Evolutionary conservation across 2,329 filamentous ascomycete genomes (phyloP), one percentile per base, ranked within the genome.

Genomic region (Colletotrichum chlorophyti): DNA sequence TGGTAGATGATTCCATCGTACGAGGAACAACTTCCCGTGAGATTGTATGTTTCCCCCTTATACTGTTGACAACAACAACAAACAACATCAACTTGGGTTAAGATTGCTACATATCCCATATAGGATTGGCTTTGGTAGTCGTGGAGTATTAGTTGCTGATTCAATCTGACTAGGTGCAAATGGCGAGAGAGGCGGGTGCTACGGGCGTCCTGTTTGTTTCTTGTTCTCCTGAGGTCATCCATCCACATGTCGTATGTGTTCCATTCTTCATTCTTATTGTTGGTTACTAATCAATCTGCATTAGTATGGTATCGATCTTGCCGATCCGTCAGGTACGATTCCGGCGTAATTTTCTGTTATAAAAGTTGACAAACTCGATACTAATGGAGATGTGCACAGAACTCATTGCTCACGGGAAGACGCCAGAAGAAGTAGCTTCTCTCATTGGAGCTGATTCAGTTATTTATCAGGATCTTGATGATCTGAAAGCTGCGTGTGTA

Each of bases 1-100:
- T 98, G 1, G 91, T 97, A 2, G 94, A 97, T 66, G 93, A 98
- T 74, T 91, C 87, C 66, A 92, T 97, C 57, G 93, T 97, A 5
- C 85, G 93, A 32, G 93, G 93, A 46, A 65, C 57, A 21, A 85
- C 86, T 64, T 83, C 86, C 24, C 81, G 89, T 11, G 84, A 91
- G 68, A 88, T 89, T 64, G 90, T 92, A 31, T 81, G 89, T 24
- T 81, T 2, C 89, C 85, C 19, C 7, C 35, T 32, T 48, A 10
- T 19, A 6, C 6, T 32, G 12, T 48, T 48, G 8, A 10, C n/a
- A 6, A 88, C 35, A 91, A 31, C 12, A 31, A 31, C 12, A n/a
- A n/a, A n/a, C n/a, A n/a, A n/a, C n/a, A n/a, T 31, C 27, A 31
- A 31, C 7, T 31, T 31, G 27, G n/a, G n/a, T n/a, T n/a, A n/a